A percentile compares a stretch with the other conserved stretches of the same genome.
Evolutionary conservation across 805 yeast species (phyloP).

Genomic region (Candida orba): DNA sequence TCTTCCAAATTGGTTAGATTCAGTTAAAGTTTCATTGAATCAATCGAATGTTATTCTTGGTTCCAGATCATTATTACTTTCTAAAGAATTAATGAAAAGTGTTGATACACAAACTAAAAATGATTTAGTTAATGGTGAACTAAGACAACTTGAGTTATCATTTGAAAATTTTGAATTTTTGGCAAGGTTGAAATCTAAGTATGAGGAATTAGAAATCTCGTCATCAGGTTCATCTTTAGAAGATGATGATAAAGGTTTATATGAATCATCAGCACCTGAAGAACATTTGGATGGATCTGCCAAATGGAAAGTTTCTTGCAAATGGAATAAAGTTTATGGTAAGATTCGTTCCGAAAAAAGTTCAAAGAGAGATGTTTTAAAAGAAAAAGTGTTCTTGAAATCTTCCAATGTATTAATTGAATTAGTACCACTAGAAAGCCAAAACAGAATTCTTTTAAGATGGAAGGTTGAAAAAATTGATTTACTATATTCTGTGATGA

Average conservation of each 20-base stretch:
- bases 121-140: constrained; percentile 33
- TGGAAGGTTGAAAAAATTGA: constrained; percentile 24
- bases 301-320: constrained; percentile 10
- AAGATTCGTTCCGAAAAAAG: constrained; percentile 28
- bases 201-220: constrained; percentile 6
- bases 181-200: neutral
- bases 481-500: constrained; percentile 31
- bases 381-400: constrained; percentile 27
- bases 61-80: constrained; percentile 37
- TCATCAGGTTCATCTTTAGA: constrained; percentile 28
- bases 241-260: constrained; percentile 25
- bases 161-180: constrained; percentile 17
- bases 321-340: constrained; percentile 17
- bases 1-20: constrained; percentile 20
- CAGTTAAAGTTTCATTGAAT: constrained; percentile 3
- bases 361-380: constrained; percentile 20
- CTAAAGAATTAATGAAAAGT: constrained; percentile 30
- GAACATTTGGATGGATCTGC: neutral
- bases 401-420: constrained; percentile 22
- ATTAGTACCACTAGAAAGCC: constrained; percentile 16
- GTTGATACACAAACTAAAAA: constrained; percentile 28
- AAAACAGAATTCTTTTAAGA: constrained; percentile 20
- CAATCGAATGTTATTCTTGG: constrained; percentile 28
- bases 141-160: constrained; percentile 27
- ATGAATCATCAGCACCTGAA: constrained; percentile 12